Evolutionary conservation across 2,329 filamentous ascomycete species (phyloP).

Genomic region (Pseudocercospora pini-densiflorae): DNA sequence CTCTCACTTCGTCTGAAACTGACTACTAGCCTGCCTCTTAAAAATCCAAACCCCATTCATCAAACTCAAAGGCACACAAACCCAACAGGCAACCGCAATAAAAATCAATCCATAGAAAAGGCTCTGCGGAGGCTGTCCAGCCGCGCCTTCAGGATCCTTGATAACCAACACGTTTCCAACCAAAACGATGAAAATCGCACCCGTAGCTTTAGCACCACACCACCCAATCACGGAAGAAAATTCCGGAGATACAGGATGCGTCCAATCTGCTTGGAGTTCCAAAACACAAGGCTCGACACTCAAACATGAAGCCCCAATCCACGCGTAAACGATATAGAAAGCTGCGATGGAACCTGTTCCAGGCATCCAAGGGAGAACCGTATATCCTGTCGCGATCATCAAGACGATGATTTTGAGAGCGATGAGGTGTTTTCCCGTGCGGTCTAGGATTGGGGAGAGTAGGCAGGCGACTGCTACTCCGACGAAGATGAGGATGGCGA

Average conservation of each 20-base stretch:
- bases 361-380: conserved; percentile 2
- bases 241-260: conserved; percentile 81
- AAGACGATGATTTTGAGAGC: not conserved
- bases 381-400: not conserved
- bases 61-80: not conserved
- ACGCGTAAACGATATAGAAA: conserved; percentile 73
- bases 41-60: conserved; percentile 8
- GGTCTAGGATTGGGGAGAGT: conserved; percentile 55
- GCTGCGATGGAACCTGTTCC: conserved; percentile 3
- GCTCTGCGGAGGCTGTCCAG: not conserved
- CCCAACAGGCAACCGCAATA: conserved; percentile 9
- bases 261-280: conserved; percentile 83
- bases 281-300: conserved; percentile 78
- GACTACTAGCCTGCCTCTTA: not conserved
- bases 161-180: conserved; percentile 56
- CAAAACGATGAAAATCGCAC: conserved; percentile 78
- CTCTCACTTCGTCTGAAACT: not conserved
- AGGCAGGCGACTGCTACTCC: conserved; percentile 77
- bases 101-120: conserved; percentile 12
- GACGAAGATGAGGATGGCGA: conserved; percentile 82
- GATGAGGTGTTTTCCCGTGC: conserved; percentile 5
- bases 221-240: conserved; percentile 80
- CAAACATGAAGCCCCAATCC: conserved; percentile 79
- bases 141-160: not conserved
- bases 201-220: conserved; percentile 80